phyloP scores from a whole-genome alignment of 352 stramenopile species.

The Globisporangium perplexum region DNA sequence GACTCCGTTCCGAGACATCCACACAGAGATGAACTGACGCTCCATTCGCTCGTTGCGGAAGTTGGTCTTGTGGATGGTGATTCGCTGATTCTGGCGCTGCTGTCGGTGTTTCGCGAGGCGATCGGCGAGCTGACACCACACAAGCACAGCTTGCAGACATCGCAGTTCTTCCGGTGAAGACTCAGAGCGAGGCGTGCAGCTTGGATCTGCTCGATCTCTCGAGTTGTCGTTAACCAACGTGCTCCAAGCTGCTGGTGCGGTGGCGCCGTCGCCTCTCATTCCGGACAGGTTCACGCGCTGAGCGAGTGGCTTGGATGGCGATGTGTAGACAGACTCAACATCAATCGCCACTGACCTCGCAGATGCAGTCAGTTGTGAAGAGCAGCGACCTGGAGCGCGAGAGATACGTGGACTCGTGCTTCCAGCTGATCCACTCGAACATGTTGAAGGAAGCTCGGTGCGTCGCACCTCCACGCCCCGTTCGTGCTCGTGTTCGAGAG shows the following conservation, averaged over 20 bases:
- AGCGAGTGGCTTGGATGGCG: no score
- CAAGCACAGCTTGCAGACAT: no score
- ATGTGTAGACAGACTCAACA: no score
- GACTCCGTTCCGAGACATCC: no score
- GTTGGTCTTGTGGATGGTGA: no score
- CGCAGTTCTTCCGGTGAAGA: no score
- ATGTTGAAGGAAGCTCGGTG: constrained; percentile 3
- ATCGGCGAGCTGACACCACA: no score
- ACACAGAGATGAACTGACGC: no score
- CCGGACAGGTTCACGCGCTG: background rate
- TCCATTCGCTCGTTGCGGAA: no score
- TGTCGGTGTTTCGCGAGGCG: no score
- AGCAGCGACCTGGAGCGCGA: background rate
- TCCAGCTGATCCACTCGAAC: background rate
- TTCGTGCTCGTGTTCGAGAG: background rate
- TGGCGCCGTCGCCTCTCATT: background rate
- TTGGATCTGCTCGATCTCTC: background rate
- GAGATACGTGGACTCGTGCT: background rate
- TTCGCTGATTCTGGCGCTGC: no score
- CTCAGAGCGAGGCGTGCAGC: background rate
- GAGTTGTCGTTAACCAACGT: background rate
- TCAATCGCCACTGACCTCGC: no score
- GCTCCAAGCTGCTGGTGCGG: background rate
- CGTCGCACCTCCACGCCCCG: background rate
- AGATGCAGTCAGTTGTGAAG: background rate